Percentiles rank a stretch among this genome's conserved stretches.
Conservation (phyloP, 352 stramenopile species). For the Globisporangium iwayamae region DNA sequence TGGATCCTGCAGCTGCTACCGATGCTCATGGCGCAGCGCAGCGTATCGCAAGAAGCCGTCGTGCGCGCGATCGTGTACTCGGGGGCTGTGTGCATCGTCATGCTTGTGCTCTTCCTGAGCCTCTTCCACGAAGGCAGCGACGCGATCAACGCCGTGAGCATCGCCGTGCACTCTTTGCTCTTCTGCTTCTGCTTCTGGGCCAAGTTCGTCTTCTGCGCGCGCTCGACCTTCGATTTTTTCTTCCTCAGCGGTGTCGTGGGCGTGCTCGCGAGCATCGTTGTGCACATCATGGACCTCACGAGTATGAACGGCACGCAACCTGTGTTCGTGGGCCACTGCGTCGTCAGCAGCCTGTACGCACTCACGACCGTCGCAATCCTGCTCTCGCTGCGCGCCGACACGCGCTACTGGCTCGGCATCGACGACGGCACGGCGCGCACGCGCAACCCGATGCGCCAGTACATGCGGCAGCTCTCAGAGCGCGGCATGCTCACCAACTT, state of each 20-base stretch:
- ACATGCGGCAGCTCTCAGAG: slow-evolving; percentile 72
- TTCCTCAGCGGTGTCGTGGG: slow-evolving; percentile 59
- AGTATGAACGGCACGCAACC: slow-evolving; percentile 21
- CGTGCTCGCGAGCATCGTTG: slow-evolving; percentile 38
- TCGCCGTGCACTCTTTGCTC: slow-evolving; percentile 50
- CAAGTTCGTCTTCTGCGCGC: slow-evolving; percentile 75
- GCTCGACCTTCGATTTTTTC: slow-evolving; percentile 82
- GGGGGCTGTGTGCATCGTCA: slow-evolving; percentile 45
- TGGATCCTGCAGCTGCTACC: slow-evolving; percentile 79
- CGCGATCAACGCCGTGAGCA: slow-evolving; percentile 47
- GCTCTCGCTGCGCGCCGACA: slow-evolving; percentile 76
- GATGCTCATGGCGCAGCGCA: slow-evolving; percentile 85
- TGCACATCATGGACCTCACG: slow-evolving; percentile 45
- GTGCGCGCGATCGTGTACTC: slow-evolving; percentile 70
- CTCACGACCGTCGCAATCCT: slow-evolving; percentile 68
- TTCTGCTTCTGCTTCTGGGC: slow-evolving; percentile 75
- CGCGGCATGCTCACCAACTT: slow-evolving; percentile 87
- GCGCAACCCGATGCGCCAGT: slow-evolving; percentile 64
- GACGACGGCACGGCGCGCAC: slow-evolving; percentile 48
- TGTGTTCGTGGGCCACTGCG: slow-evolving; percentile 40
- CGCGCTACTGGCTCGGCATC: slow-evolving; percentile 80
- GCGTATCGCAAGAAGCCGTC: slow-evolving; percentile 72
- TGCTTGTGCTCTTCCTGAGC: slow-evolving; percentile 58
- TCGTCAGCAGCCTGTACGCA: slow-evolving; percentile 52
- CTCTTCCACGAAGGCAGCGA: slow-evolving; percentile 46